Evolutionary conservation across 805 yeast species (phyloP), one percentile per base, ranked within the genome.

Genomic region (Yarrowia sp.): DNA sequence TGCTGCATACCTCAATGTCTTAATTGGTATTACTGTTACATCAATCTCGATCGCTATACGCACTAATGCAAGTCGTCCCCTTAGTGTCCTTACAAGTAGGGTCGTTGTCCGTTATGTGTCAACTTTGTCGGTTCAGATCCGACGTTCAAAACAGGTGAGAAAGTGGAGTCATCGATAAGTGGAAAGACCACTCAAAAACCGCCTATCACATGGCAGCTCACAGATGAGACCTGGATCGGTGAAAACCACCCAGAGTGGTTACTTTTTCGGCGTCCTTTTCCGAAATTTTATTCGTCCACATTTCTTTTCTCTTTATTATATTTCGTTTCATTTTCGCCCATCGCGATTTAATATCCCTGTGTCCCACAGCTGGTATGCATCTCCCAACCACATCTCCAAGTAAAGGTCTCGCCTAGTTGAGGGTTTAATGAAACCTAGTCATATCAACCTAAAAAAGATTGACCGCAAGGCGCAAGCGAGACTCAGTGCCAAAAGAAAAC

Each of bases 381-480:
- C 38, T 36, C 38, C 10, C 13, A 24, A 24, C 30, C 30, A 24
- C 13, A 5, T 36, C 7, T 10, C 38, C 38, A 36, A 36, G 38
- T 36, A 36, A 9, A 36, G 10, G 12, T 36, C 13, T 12, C 13
- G 10, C 13, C 13, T 36, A 36, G 13, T 36, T 36, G 47, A 13
- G 20, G 24, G 24, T 43, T 43, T 43, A 17, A 43, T 43, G 47
- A 43, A 43, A 43, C 47, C 24, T 43, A 17, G 47, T 17, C 47
- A 17, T 43, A 9, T 43, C 14, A 43, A 43, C 17, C 36, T 7
- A 3, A 24, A 15, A 19, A 24, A 14, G 44, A 8, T 47, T 30
- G 52, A 10, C 7, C n/a, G 52, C 52, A 47, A 47, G 36, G 52
- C 52, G 52, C 52, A 47, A 47, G 33, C 36, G 14, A 47, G 13